Evolutionary conservation across 495 filamentous ascomycete species (phyloP).

Genomic region (Astrothelium subdiscretum): DNA sequence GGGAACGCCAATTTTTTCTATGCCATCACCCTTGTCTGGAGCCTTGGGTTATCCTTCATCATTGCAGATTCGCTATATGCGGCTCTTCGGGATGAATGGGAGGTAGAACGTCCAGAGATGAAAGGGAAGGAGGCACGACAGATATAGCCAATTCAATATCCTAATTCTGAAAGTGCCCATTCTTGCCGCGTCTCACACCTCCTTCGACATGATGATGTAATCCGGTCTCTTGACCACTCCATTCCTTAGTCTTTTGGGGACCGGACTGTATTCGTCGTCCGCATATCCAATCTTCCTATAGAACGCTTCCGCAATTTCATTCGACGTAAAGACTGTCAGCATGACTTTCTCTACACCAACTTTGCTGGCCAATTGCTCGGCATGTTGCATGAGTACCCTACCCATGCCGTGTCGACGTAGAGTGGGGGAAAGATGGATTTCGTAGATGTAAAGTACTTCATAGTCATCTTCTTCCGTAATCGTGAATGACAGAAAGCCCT

Average conservation of each 20-base stretch:
- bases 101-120: conserved; percentile 81
- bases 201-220: conserved; percentile 5
- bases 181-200: not conserved
- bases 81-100: conserved; percentile 85
- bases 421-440: conserved; percentile 57
- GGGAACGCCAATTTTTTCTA: conserved; percentile 99
- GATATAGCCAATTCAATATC: conserved; percentile 33
- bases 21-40: conserved; percentile 96
- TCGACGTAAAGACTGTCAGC: conserved; percentile 71
- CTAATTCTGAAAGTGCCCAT: not conserved
- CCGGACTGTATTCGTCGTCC: conserved; percentile 9
- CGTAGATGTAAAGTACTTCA: conserved; percentile 76
- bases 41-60: conserved; percentile 67
- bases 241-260: not conserved
- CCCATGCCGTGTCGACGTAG: conserved; percentile 41
- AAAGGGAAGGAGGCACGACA: conserved; percentile 75
- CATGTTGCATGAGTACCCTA: conserved; percentile 21
- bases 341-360: conserved; percentile 57
- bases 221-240: conserved; percentile 2
- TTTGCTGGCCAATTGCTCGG: conserved; percentile 18
- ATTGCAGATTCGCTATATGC: conserved; percentile 80
- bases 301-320: conserved; percentile 48
- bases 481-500: conserved; percentile 72
- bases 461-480: conserved; percentile 51
- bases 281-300: conserved; percentile 59